Conservation (phyloP, 805 yeast genomes). For the Saturnispora quitensis region DNA sequence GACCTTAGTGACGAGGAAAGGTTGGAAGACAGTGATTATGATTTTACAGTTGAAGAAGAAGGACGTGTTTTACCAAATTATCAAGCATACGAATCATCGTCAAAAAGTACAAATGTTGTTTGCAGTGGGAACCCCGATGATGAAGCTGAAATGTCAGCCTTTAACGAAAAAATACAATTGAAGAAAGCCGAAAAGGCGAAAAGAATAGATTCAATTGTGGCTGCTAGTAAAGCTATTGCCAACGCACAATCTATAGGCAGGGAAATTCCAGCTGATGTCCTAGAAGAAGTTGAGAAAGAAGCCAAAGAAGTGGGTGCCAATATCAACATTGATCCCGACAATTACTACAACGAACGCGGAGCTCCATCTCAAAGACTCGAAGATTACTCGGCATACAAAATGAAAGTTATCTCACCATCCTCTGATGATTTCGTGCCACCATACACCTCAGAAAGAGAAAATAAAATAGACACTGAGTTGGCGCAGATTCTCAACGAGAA, state of each 20-base stretch:
- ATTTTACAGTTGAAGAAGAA: slow-evolving; percentile 53
- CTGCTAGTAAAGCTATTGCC: slow-evolving; percentile 50
- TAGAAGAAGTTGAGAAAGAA: slow-evolving; percentile 23
- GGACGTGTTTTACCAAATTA: slow-evolving; percentile 51
- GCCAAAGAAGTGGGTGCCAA: slow-evolving; percentile 33
- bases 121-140: slow-evolving; percentile 8
- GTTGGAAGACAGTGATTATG: slow-evolving; percentile 50
- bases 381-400: slow-evolving; percentile 49
- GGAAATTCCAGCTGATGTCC: slow-evolving; percentile 25
- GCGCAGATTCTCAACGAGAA: slow-evolving; percentile 46
- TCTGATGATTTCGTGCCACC: slow-evolving; percentile 35
- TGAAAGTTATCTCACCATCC: slow-evolving; percentile 42
- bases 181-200: slow-evolving; percentile 42
- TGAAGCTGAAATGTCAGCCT: slow-evolving; percentile 19
- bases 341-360: slow-evolving; percentile 38
- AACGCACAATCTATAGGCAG: slow-evolving; percentile 39
- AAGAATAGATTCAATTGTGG: slow-evolving; percentile 45
- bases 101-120: slow-evolving; percentile 1
- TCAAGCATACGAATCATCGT: not conserved
- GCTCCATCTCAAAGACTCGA: slow-evolving; percentile 43
- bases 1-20: slow-evolving; percentile 47
- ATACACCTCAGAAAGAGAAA: slow-evolving; percentile 60
- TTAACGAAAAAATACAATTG: slow-evolving; percentile 25
- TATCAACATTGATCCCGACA: slow-evolving; percentile 33
- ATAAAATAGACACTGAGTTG: slow-evolving; percentile 49